Base-by-base conservation (phyloP, 805 yeast genomes). In the Pichia heedii region DNA sequence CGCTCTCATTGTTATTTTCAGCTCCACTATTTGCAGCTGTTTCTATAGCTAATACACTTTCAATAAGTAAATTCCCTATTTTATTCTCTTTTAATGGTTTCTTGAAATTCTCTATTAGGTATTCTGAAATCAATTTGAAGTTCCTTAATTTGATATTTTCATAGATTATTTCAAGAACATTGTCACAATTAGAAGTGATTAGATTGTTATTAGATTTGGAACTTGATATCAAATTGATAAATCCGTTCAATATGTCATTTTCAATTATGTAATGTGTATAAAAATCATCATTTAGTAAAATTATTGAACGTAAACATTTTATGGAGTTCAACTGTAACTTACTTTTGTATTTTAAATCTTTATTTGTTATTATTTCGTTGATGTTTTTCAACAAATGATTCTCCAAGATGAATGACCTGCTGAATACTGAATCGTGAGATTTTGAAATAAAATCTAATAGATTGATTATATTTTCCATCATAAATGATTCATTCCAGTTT, bases 101-200 rank as follows among this genome's bases (percentile, higher is more conserved):
- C 7, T 37, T 19, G 22, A 58, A 57, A 4, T 48, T 42, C 1
- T 40, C 39, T n/a, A 45, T 51, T 27, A 61, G 33, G 39, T 61
- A 54, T 12, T 42, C 42, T 30, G 50, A 46, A 24, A 62, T 27
- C 0, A 53, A 30, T 35, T 50, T 49, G 36, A 51, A 53, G 38
- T 58, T 59, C 18, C 38, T 20, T 8, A 47, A 42, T 4, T 41
- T 37, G 11, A 49, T 39, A 40, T 58, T 51, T 11, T 56, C 56
- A 4, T 48, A 16, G 4, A 62, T 40, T 10, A 54, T 24, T 29
- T 50, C 48, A 34, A 62, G 39, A 21, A 89, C 66, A 56, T 84
- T 88, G 37, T 87, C 66, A 49, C 90, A 74, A 6, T 89, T 74
- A 0, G 96, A 87, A 54, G 78, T 83, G 3, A 83, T 71, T 46